phyloP scores from a whole-genome alignment of 2,329 filamentous ascomycete species.

The Cadophora luteo-olivacea region DNA sequence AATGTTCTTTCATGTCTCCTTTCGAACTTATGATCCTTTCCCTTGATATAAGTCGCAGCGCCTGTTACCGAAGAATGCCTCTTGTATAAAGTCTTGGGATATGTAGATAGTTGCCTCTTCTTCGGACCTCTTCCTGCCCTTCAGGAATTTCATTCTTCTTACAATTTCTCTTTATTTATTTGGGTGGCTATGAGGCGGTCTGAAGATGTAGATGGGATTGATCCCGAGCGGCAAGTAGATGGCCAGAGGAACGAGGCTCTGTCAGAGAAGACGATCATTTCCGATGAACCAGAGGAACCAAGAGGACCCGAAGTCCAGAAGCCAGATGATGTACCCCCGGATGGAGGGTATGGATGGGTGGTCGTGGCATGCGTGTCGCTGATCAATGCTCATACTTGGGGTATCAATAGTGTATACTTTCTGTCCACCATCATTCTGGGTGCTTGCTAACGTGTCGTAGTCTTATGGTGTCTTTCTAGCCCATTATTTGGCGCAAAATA shows the following conservation, averaged over 20 bases:
- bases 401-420: constrained; percentile 43
- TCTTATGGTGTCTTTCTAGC: constrained; percentile 79
- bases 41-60: background rate
- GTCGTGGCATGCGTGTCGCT: constrained; percentile 52
- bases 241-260: constrained; percentile 11
- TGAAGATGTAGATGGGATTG: constrained; percentile 11
- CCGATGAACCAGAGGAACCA: constrained; percentile 19
- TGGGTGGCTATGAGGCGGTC: constrained; percentile 1
- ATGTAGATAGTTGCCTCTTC: constrained; percentile 5
- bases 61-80: background rate
- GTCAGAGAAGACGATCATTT: constrained; percentile 31
- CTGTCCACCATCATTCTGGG: background rate
- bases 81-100: background rate
- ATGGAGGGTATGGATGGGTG: constrained; percentile 65
- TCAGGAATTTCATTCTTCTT: background rate
- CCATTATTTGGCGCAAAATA: constrained; percentile 70
- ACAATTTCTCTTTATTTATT: background rate
- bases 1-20: background rate
- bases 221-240: background rate
- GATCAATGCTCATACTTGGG: constrained; percentile 57
- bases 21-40: background rate
- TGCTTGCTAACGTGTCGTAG: constrained; percentile 41
- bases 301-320: constrained; percentile 15
- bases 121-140: background rate
- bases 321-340: constrained; percentile 51